A percentile compares a stretch with the other conserved stretches of the same genome.
Evolutionary conservation across 2,329 filamentous ascomycete genomes (phyloP).

Genomic region (Trichoderma gracile): DNA sequence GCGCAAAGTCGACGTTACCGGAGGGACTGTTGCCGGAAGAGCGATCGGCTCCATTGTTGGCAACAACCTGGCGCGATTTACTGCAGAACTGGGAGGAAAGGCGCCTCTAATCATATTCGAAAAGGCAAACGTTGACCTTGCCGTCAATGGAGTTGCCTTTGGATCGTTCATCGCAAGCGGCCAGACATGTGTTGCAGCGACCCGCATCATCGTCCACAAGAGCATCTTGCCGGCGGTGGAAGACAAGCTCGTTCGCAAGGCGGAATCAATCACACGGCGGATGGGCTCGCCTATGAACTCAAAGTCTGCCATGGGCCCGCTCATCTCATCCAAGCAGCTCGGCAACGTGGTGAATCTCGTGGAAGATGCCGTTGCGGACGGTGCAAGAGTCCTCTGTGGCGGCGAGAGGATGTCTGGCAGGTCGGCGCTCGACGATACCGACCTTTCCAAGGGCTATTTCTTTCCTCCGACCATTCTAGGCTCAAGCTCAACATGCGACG

Average conservation of each 20-base stretch:
- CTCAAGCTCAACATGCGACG: conserved; percentile 53
- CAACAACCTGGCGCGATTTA: conserved; percentile 68
- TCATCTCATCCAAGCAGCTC: conserved; percentile 64
- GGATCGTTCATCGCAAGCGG: conserved; percentile 58
- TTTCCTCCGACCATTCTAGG: conserved; percentile 75
- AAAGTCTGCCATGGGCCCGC: conserved; percentile 63
- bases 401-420: conserved; percentile 50
- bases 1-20: conserved; percentile 73
- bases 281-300: conserved; percentile 60
- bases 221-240: conserved; percentile 65
- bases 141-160: conserved; percentile 68
- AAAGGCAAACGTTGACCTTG: conserved; percentile 63
- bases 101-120: conserved; percentile 68
- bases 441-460: conserved; percentile 66
- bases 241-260: conserved; percentile 63
- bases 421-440: conserved; percentile 52
- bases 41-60: conserved; percentile 67
- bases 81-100: conserved; percentile 72
- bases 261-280: conserved; percentile 52
- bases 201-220: conserved; percentile 73
- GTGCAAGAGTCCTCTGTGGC: conserved; percentile 43
- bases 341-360: conserved; percentile 67
- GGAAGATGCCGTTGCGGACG: conserved; percentile 59
- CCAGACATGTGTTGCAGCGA: conserved; percentile 67
- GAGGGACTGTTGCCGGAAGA: conserved; percentile 69